Base-by-base conservation (phyloP, 2,329 filamentous ascomycete species). In the Cordyceps cateniannulata region DNA sequence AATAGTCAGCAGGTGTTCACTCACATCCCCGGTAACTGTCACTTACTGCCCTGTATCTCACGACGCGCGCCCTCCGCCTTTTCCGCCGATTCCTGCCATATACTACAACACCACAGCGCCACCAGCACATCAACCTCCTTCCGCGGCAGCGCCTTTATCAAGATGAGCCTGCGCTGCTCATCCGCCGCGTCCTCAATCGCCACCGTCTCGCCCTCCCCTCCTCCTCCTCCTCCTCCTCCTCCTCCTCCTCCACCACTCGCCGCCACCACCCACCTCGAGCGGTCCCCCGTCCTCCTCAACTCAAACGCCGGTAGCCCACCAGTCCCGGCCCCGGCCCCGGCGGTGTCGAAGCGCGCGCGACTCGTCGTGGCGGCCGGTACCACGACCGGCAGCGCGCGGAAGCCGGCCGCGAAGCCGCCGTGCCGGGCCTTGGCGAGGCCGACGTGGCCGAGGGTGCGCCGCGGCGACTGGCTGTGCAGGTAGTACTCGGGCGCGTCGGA, bases 111-210 rank as follows among this genome's bases (percentile, higher is more conserved):
- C 54, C 54, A 57, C 27, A 57, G 27, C 54, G 54, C 54, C n/a
- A 57, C 54, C 54, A 57, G 29, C n/a, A 20, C 54, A n/a, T 57
- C 54, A 10, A 48, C 54, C 27, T 57, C 42, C 16, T 48, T 57
- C 18, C 54, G n/a, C n/a, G 27, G 42, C 38, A 48, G 9, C 14
- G 27, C 20, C 20, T 35, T 48, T 12, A 24, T 38, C 42, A 48
- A 1, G 2, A 47, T 57, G 3, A 48, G 29, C 42, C 42, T 20
- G 27, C n/a, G 27, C 54, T 35, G 54, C 14, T 25, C 18, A n/a
- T 57, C 54, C 18, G 38, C 40, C 12, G 38, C 52, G 6, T 55
- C 52, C 40, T 55, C 52, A 22, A 55, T 45, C 40, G 52, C 52
- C 24, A 55, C 24, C 38, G 35, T 52, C 50, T 40, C 51, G 20